Conservation (phyloP, 345 rosid genomes). For the Gynandropsis gynandra region DNA sequence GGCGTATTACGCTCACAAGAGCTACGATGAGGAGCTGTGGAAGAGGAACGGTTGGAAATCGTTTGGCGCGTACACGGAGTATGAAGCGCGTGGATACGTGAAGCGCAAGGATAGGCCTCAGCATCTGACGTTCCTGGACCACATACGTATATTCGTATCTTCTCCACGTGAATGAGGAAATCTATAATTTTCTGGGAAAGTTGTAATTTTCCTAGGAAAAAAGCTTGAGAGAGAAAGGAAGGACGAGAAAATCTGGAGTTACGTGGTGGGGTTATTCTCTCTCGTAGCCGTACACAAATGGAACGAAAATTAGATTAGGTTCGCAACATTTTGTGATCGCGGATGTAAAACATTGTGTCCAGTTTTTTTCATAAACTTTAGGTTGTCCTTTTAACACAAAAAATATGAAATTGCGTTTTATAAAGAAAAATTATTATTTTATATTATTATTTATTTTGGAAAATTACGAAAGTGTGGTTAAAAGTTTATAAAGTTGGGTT, state of each 20-base stretch:
- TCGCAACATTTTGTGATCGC: slow-evolving; percentile 18
- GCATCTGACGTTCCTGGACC: slow-evolving; percentile 58
- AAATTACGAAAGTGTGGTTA: no score
- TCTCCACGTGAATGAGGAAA: slow-evolving; percentile 39
- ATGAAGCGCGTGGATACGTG: slow-evolving; percentile 65
- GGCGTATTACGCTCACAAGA: slow-evolving; percentile 59
- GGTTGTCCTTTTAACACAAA: background rate
- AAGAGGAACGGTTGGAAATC: slow-evolving; percentile 39
- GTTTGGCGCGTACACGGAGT: slow-evolving; percentile 42
- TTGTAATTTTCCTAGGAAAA: slow-evolving; percentile 8
- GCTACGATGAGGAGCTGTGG: slow-evolving; percentile 64
- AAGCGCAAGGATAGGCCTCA: slow-evolving; percentile 61
- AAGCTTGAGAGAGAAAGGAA: background rate
- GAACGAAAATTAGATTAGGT: slow-evolving; percentile 10
- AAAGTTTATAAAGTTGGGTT: no score
- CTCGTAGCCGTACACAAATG: slow-evolving; percentile 22
- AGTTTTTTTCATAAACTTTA: slow-evolving; percentile 13
- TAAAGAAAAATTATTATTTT: no score
- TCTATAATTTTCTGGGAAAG: no score
- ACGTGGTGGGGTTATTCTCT: no score
- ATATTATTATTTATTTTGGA: no score
- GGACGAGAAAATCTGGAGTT: background rate
- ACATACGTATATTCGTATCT: slow-evolving; percentile 49
- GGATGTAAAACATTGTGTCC: slow-evolving; percentile 7
- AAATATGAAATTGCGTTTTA: no score